A percentile compares a stretch with the other conserved stretches of the same genome.
Conservation (phyloP, 78 protist genomes). For the Cavenderia fasciculata region DNA sequence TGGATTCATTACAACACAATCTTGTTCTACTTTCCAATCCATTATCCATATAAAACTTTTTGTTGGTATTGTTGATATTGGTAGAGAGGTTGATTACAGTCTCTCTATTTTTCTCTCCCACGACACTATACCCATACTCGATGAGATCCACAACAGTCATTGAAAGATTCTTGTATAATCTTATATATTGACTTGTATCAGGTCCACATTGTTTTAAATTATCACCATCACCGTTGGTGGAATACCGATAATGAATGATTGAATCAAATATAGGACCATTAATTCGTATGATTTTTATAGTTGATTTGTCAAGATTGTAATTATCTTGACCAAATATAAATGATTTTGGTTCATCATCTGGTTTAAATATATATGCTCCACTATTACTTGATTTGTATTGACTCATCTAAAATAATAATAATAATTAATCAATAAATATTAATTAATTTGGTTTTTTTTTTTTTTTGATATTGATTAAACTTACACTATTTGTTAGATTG, state of each 20-base stretch:
- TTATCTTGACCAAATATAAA: neutral
- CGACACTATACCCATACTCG: constrained; percentile 32
- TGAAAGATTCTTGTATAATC: neutral
- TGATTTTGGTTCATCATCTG: neutral
- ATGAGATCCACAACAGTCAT: neutral
- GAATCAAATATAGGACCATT: no score
- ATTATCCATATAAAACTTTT: constrained; percentile 67
- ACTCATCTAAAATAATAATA: neutral
- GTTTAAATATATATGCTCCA: constrained; percentile 8
- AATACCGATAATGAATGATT: neutral
- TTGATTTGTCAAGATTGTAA: no score
- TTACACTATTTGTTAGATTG: neutral
- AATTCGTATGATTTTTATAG: no score
- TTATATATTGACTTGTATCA: neutral
- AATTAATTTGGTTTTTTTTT: neutral
- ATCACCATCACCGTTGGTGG: neutral
- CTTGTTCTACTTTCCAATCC: constrained; percentile 60
- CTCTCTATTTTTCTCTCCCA: constrained; percentile 21
- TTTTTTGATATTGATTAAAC: neutral
- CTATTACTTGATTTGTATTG: neutral
- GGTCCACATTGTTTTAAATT: neutral
- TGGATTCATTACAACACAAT: neutral
- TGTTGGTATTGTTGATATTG: neutral
- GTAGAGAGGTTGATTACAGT: constrained; percentile 1
- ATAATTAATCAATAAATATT: neutral